Conservation (phyloP, 192 early-diverging fungal species). For the Oehlia diaphana region DNA sequence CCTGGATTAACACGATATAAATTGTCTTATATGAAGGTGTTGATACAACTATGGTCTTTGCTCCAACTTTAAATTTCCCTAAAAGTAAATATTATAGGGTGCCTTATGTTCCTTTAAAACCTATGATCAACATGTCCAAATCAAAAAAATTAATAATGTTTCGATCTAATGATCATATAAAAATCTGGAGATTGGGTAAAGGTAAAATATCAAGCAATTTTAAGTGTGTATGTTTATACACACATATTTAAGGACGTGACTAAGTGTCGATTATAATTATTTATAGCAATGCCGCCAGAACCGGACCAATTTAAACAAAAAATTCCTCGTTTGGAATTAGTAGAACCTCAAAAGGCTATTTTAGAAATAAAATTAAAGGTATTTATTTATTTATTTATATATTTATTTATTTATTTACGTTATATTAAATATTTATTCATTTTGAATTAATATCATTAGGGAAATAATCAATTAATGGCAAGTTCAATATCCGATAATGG, state of each 20-base stretch:
- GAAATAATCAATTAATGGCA: constrained; percentile 64
- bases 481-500: constrained; percentile 82
- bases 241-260: too few relatives aligned
- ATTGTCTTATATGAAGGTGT: constrained; percentile 76
- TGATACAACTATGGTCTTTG: constrained; percentile 71
- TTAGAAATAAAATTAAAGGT: constrained; percentile 78
- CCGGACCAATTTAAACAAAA: constrained; percentile 29
- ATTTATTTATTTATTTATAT: neutral
- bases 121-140: constrained; percentile 57
- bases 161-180: constrained; percentile 64
- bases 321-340: constrained; percentile 50
- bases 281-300: neutral
- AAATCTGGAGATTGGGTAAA: constrained; percentile 84
- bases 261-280: neutral
- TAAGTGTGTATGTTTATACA: too few relatives aligned
- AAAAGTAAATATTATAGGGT: constrained; percentile 60
- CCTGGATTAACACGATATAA: constrained; percentile 35
- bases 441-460: neutral
- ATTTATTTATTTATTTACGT: neutral
- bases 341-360: constrained; percentile 66
- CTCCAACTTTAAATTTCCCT: constrained; percentile 59
- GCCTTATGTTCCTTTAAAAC: constrained; percentile 64
- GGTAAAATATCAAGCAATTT: constrained; percentile 28
- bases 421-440: too few relatives aligned
- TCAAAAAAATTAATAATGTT: constrained; percentile 63